Evolutionary conservation across 495 filamentous ascomycete species (phyloP).

Genomic region (Penicilliopsis zonata): DNA sequence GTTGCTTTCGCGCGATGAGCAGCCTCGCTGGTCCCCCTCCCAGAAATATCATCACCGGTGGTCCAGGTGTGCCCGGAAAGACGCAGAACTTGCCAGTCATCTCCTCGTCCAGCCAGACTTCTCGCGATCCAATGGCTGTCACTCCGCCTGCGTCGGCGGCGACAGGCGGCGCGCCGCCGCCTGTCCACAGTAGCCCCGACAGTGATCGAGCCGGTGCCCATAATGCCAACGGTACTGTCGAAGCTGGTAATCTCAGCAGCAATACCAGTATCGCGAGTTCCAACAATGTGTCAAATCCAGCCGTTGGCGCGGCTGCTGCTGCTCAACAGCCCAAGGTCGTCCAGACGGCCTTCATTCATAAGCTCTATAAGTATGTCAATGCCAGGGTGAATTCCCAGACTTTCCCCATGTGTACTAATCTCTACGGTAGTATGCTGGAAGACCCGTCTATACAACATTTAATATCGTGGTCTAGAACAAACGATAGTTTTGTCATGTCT

Average conservation of each 20-base stretch:
- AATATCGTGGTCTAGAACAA: constrained; percentile 87
- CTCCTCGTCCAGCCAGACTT: constrained; percentile 22
- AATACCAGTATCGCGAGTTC: constrained; percentile 18
- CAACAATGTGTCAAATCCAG: constrained; percentile 31
- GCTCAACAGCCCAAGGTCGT: constrained; percentile 95
- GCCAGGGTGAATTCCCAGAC: not conserved
- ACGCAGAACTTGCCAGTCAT: constrained; percentile 36
- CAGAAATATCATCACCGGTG: constrained; percentile 23
- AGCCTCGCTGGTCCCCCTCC: constrained; percentile 32
- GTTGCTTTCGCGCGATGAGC: constrained; percentile 24
- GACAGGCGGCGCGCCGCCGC: constrained; percentile 20
- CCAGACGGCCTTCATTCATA: constrained; percentile 99
- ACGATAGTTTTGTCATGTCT: constrained; percentile 97
- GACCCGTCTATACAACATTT: constrained; percentile 85
- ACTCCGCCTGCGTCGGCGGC: constrained; percentile 30
- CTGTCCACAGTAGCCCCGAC: constrained; percentile 34
- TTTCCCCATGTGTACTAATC: constrained; percentile 5
- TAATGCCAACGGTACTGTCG: constrained; percentile 31
- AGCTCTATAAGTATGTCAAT: constrained; percentile 86
- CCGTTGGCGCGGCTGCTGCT: constrained; percentile 60
- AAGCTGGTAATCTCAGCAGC: constrained; percentile 12
- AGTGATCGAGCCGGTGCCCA: constrained; percentile 29
- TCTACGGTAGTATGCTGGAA: constrained; percentile 73
- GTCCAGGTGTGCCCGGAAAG: constrained; percentile 24
- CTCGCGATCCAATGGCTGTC: constrained; percentile 37